Evolutionary conservation across 805 yeast genomes (phyloP), one percentile per base, ranked within the genome.

Genomic region (Ogataea methylovora): DNA sequence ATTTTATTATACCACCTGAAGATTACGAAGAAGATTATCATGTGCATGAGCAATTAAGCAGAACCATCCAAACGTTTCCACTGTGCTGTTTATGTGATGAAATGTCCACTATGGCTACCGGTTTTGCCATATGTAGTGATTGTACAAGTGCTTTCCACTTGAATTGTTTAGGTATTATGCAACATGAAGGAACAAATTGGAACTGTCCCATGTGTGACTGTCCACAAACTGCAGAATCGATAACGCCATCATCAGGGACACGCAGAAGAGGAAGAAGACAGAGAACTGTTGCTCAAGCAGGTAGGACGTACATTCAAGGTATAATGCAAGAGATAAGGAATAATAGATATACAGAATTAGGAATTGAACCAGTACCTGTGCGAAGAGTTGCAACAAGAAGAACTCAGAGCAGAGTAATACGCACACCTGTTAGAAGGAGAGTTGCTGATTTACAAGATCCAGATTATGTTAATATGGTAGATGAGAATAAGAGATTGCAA

Each of bases 131-230:
- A 13, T 60, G 65, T 35, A 39, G 40, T 4, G 54, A 54, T 14
- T 60, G 65, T 31, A 48, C 60, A 8, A 42, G 51, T 22, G 53
- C 56, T 14, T 58, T 46, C 38, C 65, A 60, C 36, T 38, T 49
- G 1, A 43, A 48, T 3, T 60, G 65, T 38, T 36, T 56, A 12
- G 60, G 60, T 10, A 36, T 48, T 18, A 32, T 45, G 18, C 52
- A 43, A 26, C 30, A 38, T 21, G 35, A 24, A 7, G 24, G 15
- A 9, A 39, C 40, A 34, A 46, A 38, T 8, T 58, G 50, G 42
- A 46, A 47, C 26, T 60, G 65, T 39, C 65, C 65, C 2, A 51
- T 58, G 52, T 60, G 65, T 37, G 63, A 59, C 25, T 43, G 50
- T 11, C 28, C 41, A 21, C 61, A 58, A 41, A 49, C 45, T 18